Conservation (phyloP, 2,329 filamentous ascomycete species). For the Colletotrichum tofieldiae region DNA sequence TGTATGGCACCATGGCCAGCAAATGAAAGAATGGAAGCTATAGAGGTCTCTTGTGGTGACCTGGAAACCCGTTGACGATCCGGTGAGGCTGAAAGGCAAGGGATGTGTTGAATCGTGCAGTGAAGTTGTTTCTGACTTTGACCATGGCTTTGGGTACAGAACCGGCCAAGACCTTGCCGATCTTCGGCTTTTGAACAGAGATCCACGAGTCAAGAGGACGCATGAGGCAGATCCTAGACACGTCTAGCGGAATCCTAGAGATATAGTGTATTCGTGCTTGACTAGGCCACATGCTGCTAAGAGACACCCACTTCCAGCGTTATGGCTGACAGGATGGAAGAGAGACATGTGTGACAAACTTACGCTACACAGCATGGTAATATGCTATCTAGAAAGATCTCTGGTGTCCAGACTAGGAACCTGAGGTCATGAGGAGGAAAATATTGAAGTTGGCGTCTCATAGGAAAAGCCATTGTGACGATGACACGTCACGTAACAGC, state of each 20-base stretch:
- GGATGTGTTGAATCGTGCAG: not conserved
- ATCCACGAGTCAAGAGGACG: not conserved
- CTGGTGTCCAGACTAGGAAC: not conserved
- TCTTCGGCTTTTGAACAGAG: not conserved
- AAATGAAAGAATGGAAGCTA: not conserved
- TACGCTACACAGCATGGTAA: not conserved
- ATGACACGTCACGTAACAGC: not conserved
- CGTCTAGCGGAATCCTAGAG: too few species aligned
- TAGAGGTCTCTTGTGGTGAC: not conserved
- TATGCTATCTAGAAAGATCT: not conserved
- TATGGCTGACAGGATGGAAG: not conserved
- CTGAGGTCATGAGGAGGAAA: not conserved
- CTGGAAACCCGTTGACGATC: not conserved
- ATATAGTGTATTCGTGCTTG: conserved; percentile 10
- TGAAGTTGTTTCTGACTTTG: not conserved
- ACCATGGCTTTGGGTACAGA: not conserved
- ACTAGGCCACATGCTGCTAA: not conserved
- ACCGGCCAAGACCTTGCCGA: not conserved
- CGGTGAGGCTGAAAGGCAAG: not conserved
- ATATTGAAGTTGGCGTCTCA: too few species aligned
- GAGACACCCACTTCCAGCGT: not conserved
- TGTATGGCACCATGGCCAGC: not conserved
- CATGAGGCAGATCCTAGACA: not conserved
- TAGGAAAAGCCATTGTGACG: not conserved
- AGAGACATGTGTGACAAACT: not conserved